These are phyloP conservation scores for Coemansia sp. DNA, from an alignment of 192 early-diverging fungal genomes.

Conservation along the genomic window DNA sequence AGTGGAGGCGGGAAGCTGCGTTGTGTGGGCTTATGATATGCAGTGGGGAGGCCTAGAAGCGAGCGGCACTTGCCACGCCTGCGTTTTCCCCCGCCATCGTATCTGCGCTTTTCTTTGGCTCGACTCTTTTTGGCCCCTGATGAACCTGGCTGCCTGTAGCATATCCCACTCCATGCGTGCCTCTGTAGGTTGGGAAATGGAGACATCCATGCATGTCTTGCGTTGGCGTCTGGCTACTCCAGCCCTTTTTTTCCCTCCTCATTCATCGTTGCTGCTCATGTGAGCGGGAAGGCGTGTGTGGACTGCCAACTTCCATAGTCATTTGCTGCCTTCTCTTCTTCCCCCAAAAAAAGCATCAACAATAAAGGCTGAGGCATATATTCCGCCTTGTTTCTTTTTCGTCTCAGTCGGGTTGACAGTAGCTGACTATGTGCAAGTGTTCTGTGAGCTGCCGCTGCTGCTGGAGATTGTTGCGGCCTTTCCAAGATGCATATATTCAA, in stretches of 20 bases:
- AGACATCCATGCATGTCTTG: background rate
- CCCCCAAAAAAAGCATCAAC: background rate
- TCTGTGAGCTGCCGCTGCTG: background rate
- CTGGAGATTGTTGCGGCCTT: slow-evolving; percentile 5
- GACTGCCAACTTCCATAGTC: slow-evolving; percentile 5
- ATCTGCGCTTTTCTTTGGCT: background rate
- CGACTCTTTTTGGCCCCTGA: background rate
- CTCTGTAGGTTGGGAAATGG: background rate
- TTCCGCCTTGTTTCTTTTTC: too few relatives aligned
- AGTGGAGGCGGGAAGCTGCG: background rate
- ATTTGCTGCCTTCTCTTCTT: background rate
- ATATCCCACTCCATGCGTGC: too few relatives aligned
- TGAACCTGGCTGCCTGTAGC: too few relatives aligned
- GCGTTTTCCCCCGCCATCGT: background rate
- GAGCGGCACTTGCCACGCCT: background rate
- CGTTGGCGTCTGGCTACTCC: background rate
- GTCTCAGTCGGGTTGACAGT: too few relatives aligned
- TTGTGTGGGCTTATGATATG: background rate
- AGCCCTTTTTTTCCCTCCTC: background rate
- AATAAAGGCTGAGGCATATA: background rate
- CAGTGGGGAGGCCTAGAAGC: background rate
- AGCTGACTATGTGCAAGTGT: background rate
- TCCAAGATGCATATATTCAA: slow-evolving; percentile 32
- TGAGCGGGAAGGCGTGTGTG: background rate
- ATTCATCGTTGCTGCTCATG: background rate